Evolutionary conservation across 2,329 filamentous ascomycete species (phyloP).

Genomic region (Allantophomopsis cytisporea): DNA sequence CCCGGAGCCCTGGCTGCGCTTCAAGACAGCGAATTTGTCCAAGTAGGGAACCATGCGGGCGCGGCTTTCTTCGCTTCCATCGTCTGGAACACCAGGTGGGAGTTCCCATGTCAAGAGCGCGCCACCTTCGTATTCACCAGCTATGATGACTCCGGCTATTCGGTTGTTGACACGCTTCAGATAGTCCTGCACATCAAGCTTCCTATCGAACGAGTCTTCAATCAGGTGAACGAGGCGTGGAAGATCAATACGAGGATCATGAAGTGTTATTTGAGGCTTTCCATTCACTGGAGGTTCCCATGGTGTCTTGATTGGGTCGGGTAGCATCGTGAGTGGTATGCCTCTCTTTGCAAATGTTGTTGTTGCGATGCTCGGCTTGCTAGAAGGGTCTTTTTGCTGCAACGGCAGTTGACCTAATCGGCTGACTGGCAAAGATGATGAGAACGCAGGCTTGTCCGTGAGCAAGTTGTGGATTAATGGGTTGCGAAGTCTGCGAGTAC

Average conservation of each 20-base stretch:
- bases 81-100: slow-evolving; percentile 44
- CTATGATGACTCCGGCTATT: slow-evolving; percentile 84
- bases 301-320: slow-evolving; percentile 47
- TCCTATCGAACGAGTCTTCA: slow-evolving; percentile 81
- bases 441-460: slow-evolving; percentile 87
- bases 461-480: slow-evolving; percentile 90
- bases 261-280: slow-evolving; percentile 50
- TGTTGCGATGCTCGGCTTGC: slow-evolving; percentile 22
- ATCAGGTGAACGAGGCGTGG: slow-evolving; percentile 74
- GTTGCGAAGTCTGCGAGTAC: slow-evolving; percentile 49
- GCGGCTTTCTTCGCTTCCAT: slow-evolving; percentile 33
- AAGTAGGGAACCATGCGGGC: slow-evolving; percentile 76
- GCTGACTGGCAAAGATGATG: slow-evolving; percentile 72
- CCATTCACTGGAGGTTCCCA: slow-evolving; percentile 57
- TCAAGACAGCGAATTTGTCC: slow-evolving; percentile 93
- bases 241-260: slow-evolving; percentile 72
- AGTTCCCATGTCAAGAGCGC: slow-evolving; percentile 92
- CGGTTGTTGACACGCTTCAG: slow-evolving; percentile 66
- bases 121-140: slow-evolving; percentile 91
- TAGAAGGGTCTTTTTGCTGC: slow-evolving; percentile 6
- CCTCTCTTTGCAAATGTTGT: slow-evolving; percentile 85
- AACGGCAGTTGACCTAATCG: slow-evolving; percentile 29
- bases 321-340: slow-evolving; percentile 76
- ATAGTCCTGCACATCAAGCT: slow-evolving; percentile 74
- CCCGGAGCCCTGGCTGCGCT: slow-evolving; percentile 74